Base-by-base conservation (phyloP, 1,139 yeast genomes). In the Wickerhamiella pararugosa region DNA sequence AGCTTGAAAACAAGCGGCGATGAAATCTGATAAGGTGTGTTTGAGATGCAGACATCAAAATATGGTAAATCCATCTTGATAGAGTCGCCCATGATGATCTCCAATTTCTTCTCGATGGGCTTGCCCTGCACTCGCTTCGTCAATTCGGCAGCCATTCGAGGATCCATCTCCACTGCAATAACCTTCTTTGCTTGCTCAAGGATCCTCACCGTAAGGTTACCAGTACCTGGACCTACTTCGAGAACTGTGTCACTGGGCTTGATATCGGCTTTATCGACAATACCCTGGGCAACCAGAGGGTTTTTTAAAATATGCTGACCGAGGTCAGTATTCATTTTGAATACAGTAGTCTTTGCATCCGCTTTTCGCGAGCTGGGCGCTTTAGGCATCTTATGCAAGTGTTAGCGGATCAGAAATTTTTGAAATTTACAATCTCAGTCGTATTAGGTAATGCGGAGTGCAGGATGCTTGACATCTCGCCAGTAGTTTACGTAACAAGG, bases 211-310 rank as follows among this genome's bases (percentile, higher is more conserved):
- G 99, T 92, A 63, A 90, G 70, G 58, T 90, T 90, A 65, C 99
- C 99, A 0, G 99, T 90, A 74, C 99, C 99, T 1, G 99, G 98
- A 56, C 99, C 99, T 43, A 90, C 96, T 66, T 90, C 99, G 39
- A 90, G 68, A 2, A 90, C 97, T 6, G 76, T 75, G 57, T 90
- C 99, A 36, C 94, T 79, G 2, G 97, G 97, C 54, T 76, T 80
- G 48, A 90, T 79, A 36, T 75, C 81, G 2, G 98, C 97, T 58
- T 92, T 92, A 61, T 90, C 98, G 31, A 90, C 98, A 56, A 90
- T 90, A 8, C 96, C 97, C 60, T 90, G 97, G 3, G 98, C 97
- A 29, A 92, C 93, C 42, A 86, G 68, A 1, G 99, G 99, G 60
- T 90, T 90, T 58, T 90, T 90, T 58, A 90, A 70, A 53, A 90